phyloP scores from a whole-genome alignment of 768 basidiomycete species.

The Lactifluus echinatus region DNA sequence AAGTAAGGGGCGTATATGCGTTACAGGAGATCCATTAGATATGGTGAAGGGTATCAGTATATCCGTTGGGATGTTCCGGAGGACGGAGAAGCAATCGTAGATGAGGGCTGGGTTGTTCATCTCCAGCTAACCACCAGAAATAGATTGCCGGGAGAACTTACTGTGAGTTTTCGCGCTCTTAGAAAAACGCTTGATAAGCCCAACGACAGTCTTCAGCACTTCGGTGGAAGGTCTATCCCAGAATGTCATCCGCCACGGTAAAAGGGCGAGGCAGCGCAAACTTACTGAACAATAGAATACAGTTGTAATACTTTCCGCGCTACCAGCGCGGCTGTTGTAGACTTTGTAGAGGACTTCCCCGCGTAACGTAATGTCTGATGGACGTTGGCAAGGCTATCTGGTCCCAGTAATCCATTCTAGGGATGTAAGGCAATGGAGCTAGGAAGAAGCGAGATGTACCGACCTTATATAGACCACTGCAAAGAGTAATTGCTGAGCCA shows the following conservation, averaged over 20 bases:
- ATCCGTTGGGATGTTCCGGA: constrained; percentile 12
- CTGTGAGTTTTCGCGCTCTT: neutral
- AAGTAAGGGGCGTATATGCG: constrained; percentile 48
- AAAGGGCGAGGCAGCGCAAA: neutral
- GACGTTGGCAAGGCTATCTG: constrained; percentile 1
- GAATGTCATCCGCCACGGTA: neutral
- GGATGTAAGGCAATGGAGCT: neutral
- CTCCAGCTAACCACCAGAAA: neutral
- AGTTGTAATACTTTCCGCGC: constrained; percentile 8
- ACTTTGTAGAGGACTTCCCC: neutral
- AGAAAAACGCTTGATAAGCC: constrained; percentile 12
- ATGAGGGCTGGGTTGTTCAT: constrained; percentile 1
- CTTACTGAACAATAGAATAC: constrained; percentile 11
- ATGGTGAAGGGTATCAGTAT: neutral
- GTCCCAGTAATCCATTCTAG: constrained; percentile 15
- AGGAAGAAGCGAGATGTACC: neutral
- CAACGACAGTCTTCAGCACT: constrained; percentile 7
- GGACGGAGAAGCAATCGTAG: constrained; percentile 13
- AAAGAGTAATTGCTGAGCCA: constrained; percentile 12
- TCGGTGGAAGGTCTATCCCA: constrained; percentile 13
- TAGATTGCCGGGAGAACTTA: neutral
- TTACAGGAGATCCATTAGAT: constrained; percentile 27
- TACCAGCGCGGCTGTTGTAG: constrained; percentile 5
- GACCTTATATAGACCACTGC: constrained; percentile 14
- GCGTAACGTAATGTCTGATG: neutral